Base-by-base conservation (phyloP, 2,329 filamentous ascomycete genomes). In the Diplodia corticola region DNA sequence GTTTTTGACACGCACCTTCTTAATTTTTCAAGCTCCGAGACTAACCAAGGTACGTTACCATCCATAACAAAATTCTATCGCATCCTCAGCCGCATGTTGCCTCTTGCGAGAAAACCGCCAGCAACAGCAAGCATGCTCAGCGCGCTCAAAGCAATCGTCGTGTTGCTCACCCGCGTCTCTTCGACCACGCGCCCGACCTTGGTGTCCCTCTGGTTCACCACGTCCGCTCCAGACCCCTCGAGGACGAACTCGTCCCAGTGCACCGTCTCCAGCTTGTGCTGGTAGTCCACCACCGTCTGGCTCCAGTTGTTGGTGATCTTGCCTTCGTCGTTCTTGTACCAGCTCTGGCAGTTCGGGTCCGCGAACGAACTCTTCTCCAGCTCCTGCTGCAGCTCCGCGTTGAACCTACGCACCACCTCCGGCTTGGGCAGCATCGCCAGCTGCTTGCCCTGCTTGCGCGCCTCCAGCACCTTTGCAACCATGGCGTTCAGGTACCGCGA, bases 251-350 rank as follows among this genome's bases (percentile, higher is more conserved):
- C 82, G 0, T 75, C 76, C 76, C 80, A 83, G 24, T 80, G 68
- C 0, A 85, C 79, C 17, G 73, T 74, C 9, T 74, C 71, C 61
- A 82, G 68, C 68, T 77, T 68, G 59, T 82, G 77, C 74, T 88
- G 85, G 71, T 88, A 88, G 53, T 84, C 80, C 0, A 87, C 71
- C 5, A 84, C 86, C 0, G 81, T 85, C 0, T 83, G 79, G 4
- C 74, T 74, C 80, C 84, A 87, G 70, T 87, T 87, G 67, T 87
- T 86, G 5, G 84, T 86, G 69, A 87, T 85, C 46, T 79, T 69
- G 0, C 85, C 85, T 0, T 81, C 79, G 0, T 79, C 78, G 24
- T 80, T 83, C 76, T 86, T 87, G 71, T 87, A 87, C 85, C 85
- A 87, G 53, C 77, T 81, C 20, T 78, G 78, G 69, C 85, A 87